Evolutionary conservation across 371 early-diverging fungal genomes (phyloP).

Genomic region (Haplosporangium sp.): DNA sequence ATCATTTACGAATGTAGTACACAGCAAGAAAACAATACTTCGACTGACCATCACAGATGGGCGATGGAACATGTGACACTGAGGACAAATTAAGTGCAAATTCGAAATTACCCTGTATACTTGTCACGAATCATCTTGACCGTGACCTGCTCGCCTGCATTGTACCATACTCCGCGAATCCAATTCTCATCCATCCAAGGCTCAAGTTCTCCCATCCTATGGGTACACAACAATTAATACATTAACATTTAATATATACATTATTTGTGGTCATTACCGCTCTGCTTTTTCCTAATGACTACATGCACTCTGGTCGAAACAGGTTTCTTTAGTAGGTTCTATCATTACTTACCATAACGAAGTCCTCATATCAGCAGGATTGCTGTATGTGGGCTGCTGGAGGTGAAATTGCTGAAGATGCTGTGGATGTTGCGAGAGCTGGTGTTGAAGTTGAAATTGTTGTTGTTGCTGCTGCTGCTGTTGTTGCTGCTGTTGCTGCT

Average conservation of each 20-base stretch:
- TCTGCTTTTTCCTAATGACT: no score
- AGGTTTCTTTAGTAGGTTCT: not conserved
- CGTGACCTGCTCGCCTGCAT: conserved; percentile 75
- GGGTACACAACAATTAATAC: no score
- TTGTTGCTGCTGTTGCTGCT: conserved; percentile 23
- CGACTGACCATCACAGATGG: not conserved
- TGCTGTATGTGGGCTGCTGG: conserved; percentile 21
- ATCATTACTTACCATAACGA: conserved; percentile 33
- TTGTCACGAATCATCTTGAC: conserved; percentile 93
- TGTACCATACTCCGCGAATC: conserved; percentile 76
- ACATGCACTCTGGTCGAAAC: no score
- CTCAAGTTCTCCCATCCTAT: conserved; percentile 86
- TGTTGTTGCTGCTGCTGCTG: conserved; percentile 39
- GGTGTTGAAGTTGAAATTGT: conserved; percentile 23
- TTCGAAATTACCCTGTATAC: conserved; percentile 65
- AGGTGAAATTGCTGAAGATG: conserved; percentile 22
- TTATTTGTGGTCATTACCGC: no score
- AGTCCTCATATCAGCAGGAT: conserved; percentile 24
- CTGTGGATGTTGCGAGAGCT: conserved; percentile 27
- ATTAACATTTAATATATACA: no score
- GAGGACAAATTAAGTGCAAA: not conserved
- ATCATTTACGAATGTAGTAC: no score
- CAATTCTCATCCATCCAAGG: conserved; percentile 88
- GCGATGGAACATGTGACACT: not conserved
- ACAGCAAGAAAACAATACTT: no score